phyloP scores from a whole-genome alignment of 2,329 filamentous ascomycete genomes.

The Xylariaceae sp. region DNA sequence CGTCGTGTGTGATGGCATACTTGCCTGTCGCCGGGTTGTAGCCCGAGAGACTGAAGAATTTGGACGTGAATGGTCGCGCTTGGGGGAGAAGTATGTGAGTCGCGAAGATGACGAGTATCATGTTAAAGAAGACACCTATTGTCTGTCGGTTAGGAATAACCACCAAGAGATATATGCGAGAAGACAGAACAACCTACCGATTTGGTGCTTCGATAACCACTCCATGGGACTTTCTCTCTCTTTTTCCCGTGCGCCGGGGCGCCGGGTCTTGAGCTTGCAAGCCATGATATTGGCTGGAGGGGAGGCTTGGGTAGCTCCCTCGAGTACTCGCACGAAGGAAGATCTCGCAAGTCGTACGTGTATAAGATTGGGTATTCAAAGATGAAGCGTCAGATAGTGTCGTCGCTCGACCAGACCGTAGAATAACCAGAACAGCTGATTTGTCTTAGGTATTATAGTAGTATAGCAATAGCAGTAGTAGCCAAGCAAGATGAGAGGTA shows the following conservation, averaged over 20 bases:
- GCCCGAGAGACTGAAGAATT: constrained; percentile 82
- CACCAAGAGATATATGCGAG: neutral
- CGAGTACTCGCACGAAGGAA: neutral
- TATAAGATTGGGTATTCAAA: neutral
- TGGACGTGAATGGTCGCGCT: constrained; percentile 66
- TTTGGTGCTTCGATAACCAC: constrained; percentile 18
- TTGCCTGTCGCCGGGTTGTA: constrained; percentile 61
- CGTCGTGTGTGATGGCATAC: constrained; percentile 72
- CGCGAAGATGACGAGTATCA: constrained; percentile 71
- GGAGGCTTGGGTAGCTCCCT: neutral
- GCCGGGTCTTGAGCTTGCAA: constrained; percentile 3
- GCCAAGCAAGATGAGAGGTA: too few species aligned
- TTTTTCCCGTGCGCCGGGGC: constrained; percentile 6
- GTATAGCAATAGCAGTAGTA: too few species aligned
- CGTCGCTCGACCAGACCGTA: neutral
- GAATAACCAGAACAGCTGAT: neutral
- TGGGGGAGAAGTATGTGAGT: constrained; percentile 74
- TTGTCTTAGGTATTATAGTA: too few species aligned
- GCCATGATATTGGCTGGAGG: constrained; percentile 8
- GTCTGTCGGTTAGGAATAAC: constrained; percentile 5
- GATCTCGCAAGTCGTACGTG: neutral
- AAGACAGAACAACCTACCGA: constrained; percentile 9
- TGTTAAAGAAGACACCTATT: constrained; percentile 73
- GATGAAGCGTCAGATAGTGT: neutral
- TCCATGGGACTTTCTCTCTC: constrained; percentile 6